Evolutionary conservation across 306 rosid genomes (phyloP), one percentile per base, ranked within the genome.

Genomic region (Senna tora): DNA sequence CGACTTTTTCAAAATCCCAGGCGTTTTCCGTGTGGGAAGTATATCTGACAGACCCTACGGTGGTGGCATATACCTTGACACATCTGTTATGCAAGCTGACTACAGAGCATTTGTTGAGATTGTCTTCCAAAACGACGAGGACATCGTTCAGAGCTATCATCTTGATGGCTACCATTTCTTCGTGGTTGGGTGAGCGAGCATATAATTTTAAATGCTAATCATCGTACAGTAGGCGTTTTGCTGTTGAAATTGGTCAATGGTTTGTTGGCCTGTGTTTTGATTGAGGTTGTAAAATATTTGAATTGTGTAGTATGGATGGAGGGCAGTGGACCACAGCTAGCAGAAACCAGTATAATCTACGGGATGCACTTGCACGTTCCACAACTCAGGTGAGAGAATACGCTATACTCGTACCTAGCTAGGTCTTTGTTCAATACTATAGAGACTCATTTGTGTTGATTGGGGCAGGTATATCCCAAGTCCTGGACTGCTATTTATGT

Each of bases 81-180:
- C 97, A 0, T 88, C 97, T 7, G 99, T 94, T 2, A 7, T 94
- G 86, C 92, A 87, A 63, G 87, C 90, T 46, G 99, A 94, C 63
- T 94, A 69, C 69, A 85, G 99, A 84, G 16, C 88, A 33, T 94
- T 86, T 30, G 41, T 91, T 2, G 99, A 94, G 83, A 84, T 94
- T 67, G 90, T 94, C 63, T 94, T 94, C 84, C 97, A 94, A 81
- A 94, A 94, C 78, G 67, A 81, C 53, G 99, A 94, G 78, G 86
- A 91, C 62, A 83, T 91, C 20, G 39, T 94, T 69, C 99, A 94
- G 77, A 91, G 87, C 81, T 86, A 83, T 79, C 99, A 94, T 80
- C 87, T 94, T n/a, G 82, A 86, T 85, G 99, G 99, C 86, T 94
- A 94, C 89, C 81, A 88, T 64, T 94, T 89, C 87, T 94, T 87